A percentile compares a stretch with the other conserved stretches of the same genome.
These are phyloP conservation scores for Taphrina betulina DNA, from an alignment of 1,139 yeast species.

Conservation along the genomic window DNA sequence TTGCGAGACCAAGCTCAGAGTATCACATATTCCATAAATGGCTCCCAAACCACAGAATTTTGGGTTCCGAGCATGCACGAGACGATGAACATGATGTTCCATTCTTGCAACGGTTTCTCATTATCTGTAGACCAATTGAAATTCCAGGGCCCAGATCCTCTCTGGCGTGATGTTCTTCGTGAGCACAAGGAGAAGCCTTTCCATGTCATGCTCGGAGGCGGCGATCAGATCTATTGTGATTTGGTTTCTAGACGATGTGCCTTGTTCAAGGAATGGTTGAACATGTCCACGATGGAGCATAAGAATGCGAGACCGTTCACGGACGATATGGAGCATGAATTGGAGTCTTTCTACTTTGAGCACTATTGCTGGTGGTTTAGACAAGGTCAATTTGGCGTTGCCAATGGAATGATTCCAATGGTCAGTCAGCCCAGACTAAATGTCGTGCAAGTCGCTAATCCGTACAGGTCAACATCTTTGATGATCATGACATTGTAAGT, in stretches of 20 bases:
- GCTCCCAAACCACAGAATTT: constrained; percentile 15
- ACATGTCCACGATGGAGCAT: constrained; percentile 42
- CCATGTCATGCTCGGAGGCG: constrained; percentile 97
- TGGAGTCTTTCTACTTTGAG: constrained; percentile 64
- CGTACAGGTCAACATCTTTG: constrained; percentile 79
- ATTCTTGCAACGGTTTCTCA: constrained; percentile 91
- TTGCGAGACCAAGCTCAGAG: constrained; percentile 18
- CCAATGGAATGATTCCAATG: constrained; percentile 79
- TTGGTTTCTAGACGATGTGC: constrained; percentile 55
- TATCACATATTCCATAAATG: constrained; percentile 22
- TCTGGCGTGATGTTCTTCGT: constrained; percentile 81
- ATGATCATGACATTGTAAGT: constrained; percentile 45
- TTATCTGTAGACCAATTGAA: constrained; percentile 64
- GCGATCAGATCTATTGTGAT: constrained; percentile 92
- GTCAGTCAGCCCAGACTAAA: too few relatives aligned
- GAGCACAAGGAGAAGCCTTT: constrained; percentile 63
- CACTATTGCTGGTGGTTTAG: constrained; percentile 90
- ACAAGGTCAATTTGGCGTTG: constrained; percentile 67
- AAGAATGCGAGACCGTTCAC: constrained; percentile 41
- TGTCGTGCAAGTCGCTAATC: too few relatives aligned
- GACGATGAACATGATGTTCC: constrained; percentile 32
- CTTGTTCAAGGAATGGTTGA: constrained; percentile 62
- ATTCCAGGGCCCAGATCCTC: constrained; percentile 52
- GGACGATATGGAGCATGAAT: constrained; percentile 53
- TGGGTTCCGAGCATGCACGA: constrained; percentile 24